Evolutionary conservation across 176 grass and related monocot species (phyloP).

Genomic region (Puya raimondii): DNA sequence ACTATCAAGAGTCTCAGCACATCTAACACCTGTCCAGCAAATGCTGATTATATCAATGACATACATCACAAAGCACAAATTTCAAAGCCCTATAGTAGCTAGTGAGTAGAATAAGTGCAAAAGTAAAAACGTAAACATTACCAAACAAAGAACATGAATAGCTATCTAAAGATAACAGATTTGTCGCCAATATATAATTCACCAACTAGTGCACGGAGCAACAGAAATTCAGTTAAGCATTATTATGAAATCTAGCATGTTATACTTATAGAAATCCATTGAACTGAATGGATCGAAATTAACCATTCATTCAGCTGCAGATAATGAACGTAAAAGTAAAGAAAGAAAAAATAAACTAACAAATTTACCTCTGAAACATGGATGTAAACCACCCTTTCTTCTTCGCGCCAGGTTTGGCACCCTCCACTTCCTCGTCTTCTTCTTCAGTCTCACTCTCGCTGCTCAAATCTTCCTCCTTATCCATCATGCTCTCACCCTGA

Average conservation of each 20-base stretch:
- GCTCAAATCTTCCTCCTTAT: constrained; percentile 72
- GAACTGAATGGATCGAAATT: background rate
- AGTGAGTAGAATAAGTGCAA: too few relatives aligned
- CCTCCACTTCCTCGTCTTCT: constrained; percentile 36
- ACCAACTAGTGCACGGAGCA: too few relatives aligned
- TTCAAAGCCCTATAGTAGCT: too few relatives aligned
- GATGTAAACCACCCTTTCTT: constrained; percentile 91
- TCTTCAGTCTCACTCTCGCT: constrained; percentile 69
- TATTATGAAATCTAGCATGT: background rate
- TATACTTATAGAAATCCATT: background rate
- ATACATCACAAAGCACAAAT: too few relatives aligned
- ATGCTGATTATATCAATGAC: too few relatives aligned
- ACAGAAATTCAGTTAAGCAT: background rate
- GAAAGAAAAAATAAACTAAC: background rate
- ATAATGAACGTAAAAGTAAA: background rate
- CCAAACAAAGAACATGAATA: too few relatives aligned
- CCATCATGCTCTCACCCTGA: constrained; percentile 91
- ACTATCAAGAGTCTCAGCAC: too few relatives aligned
- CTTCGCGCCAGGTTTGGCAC: constrained; percentile 28
- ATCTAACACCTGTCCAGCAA: too few relatives aligned
- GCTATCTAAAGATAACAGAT: too few relatives aligned
- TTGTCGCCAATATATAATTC: too few relatives aligned
- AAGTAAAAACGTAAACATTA: too few relatives aligned
- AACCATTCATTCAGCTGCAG: background rate
- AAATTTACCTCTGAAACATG: constrained; percentile 75